Percentiles rank a stretch among this genome's conserved stretches.
These are phyloP conservation scores for Hygrophila difformis DNA, from an alignment of 257 asterid genomes.

Conservation along the genomic window DNA sequence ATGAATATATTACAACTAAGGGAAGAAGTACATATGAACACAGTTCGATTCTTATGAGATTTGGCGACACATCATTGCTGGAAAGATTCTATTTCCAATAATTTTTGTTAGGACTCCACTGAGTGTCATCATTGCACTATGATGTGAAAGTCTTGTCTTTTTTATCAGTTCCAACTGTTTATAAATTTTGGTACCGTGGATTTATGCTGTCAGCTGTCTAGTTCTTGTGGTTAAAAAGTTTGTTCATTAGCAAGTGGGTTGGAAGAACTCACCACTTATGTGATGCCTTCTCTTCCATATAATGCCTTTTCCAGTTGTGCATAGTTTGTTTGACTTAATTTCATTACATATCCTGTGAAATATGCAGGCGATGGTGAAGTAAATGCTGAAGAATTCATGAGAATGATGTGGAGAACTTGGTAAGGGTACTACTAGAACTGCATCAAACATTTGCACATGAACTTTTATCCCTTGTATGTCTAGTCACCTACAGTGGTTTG, in stretches of 20 bases:
- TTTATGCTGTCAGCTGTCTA: too few species aligned
- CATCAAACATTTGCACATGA: neutral
- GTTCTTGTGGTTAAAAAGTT: neutral
- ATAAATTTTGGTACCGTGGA: too few species aligned
- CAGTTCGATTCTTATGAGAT: too few species aligned
- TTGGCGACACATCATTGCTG: too few species aligned
- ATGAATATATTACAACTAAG: too few species aligned
- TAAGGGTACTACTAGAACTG: conserved; percentile 44
- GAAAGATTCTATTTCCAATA: too few species aligned
- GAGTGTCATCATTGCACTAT: too few species aligned
- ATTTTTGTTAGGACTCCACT: too few species aligned
- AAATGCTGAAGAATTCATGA: conserved; percentile 61
- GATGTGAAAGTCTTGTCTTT: too few species aligned
- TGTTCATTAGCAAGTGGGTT: neutral
- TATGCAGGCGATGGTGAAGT: conserved; percentile 93
- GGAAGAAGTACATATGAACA: too few species aligned
- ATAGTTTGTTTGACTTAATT: neutral
- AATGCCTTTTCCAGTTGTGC: neutral
- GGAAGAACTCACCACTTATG: neutral
- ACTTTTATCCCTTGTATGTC: neutral
- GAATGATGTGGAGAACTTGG: conserved; percentile 87
- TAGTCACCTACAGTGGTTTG: neutral
- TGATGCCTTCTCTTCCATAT: neutral
- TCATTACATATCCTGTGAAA: conserved; percentile 4
- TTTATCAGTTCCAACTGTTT: too few species aligned